Conservation (phyloP, 352 stramenopile genomes). For the Pythium utonaiense region DNA sequence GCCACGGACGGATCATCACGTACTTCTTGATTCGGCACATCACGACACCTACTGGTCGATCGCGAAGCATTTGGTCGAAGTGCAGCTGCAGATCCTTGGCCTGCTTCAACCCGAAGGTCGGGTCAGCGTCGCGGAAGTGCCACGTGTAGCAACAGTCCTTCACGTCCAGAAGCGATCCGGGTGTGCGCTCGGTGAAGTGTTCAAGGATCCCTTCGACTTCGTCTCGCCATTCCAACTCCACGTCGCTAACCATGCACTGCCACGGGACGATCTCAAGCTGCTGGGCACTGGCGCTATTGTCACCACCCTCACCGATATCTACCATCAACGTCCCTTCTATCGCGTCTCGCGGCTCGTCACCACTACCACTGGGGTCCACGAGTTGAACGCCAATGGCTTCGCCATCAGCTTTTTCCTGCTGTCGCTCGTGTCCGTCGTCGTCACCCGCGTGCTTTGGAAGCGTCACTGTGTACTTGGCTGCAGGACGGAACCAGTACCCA, state of each 20-base stretch:
- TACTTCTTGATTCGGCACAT: slow-evolving; percentile 90
- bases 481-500: slow-evolving; percentile 77
- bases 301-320: background rate
- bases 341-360: background rate
- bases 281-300: background rate
- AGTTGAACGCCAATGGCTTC: slow-evolving; percentile 6
- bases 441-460: background rate
- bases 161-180: slow-evolving; percentile 76
- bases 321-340: background rate
- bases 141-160: slow-evolving; percentile 88
- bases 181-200: slow-evolving; percentile 85
- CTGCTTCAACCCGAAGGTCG: slow-evolving; percentile 81
- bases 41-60: slow-evolving; percentile 77
- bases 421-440: slow-evolving; percentile 14
- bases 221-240: slow-evolving; percentile 72
- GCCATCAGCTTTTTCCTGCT: slow-evolving; percentile 2
- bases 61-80: slow-evolving; percentile 88
- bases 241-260: slow-evolving; percentile 81
- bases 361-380: slow-evolving; percentile 3
- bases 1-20: slow-evolving; percentile 80
- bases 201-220: slow-evolving; percentile 84
- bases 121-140: slow-evolving; percentile 86
- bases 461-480: slow-evolving; percentile 42
- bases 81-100: slow-evolving; percentile 88
- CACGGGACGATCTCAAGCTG: slow-evolving; percentile 43